Conservation (phyloP, 2,329 filamentous ascomycete species). For the Penicillium sp. region DNA sequence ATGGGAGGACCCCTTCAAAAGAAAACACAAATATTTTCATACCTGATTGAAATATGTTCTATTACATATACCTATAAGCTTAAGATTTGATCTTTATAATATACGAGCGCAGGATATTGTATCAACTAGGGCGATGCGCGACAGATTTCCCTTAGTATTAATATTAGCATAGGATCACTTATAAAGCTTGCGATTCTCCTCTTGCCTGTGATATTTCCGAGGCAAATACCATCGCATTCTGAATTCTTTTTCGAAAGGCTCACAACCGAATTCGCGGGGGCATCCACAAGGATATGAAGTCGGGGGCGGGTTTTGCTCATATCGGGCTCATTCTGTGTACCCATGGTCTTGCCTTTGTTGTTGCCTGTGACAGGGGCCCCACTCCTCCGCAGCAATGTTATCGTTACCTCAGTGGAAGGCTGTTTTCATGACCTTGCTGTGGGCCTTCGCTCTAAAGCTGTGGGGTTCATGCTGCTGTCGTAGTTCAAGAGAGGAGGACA, state of each 20-base stretch:
- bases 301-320: too few species aligned
- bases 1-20: conserved; percentile 12
- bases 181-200: too few species aligned
- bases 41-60: not conserved
- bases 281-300: too few species aligned
- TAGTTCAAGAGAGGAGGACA: not conserved
- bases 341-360: not conserved
- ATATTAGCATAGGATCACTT: not conserved
- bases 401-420: not conserved
- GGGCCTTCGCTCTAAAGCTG: not conserved
- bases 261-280: too few species aligned
- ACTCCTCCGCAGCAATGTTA: not conserved
- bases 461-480: not conserved
- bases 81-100: too few species aligned
- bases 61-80: not conserved
- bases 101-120: not conserved
- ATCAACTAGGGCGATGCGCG: not conserved
- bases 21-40: not conserved
- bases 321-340: too few species aligned
- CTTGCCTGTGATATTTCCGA: too few species aligned
- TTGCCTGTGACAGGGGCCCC: not conserved
- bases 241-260: too few species aligned
- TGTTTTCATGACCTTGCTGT: not conserved
- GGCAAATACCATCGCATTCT: too few species aligned
- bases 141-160: not conserved